phyloP scores from a whole-genome alignment of 371 early-diverging fungal species.

The Lichtheimia ornata region DNA sequence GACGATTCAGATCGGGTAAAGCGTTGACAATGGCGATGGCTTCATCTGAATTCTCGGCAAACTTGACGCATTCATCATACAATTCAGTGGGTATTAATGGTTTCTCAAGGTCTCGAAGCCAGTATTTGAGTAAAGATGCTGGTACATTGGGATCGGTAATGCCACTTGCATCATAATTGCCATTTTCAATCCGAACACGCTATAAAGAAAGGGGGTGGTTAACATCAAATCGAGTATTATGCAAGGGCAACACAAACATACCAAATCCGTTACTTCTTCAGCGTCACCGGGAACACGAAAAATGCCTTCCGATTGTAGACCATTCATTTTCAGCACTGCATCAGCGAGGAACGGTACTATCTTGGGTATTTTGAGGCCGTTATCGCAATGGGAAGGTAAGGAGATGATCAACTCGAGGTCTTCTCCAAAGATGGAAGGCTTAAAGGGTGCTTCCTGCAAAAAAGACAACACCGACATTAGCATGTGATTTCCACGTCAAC shows the following conservation, averaged over 20 bases:
- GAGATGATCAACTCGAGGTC: slow-evolving; percentile 83
- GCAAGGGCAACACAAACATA: slow-evolving; percentile 26
- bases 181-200: slow-evolving; percentile 84
- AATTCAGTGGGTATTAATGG: slow-evolving; percentile 87
- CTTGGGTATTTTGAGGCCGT: slow-evolving; percentile 65
- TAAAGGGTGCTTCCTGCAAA: slow-evolving; percentile 78
- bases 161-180: slow-evolving; percentile 66
- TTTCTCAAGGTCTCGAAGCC: slow-evolving; percentile 91
- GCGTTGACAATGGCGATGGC: slow-evolving; percentile 64
- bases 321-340: slow-evolving; percentile 74
- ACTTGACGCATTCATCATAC: slow-evolving; percentile 72
- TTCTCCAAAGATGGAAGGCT: slow-evolving; percentile 91
- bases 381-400: slow-evolving; percentile 42
- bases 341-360: slow-evolving; percentile 86
- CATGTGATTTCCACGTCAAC: background rate
- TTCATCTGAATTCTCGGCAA: slow-evolving; percentile 53
- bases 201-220: slow-evolving; percentile 8
- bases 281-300: slow-evolving; percentile 96
- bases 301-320: slow-evolving; percentile 89
- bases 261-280: slow-evolving; percentile 82
- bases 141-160: slow-evolving; percentile 91
- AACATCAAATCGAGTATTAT: slow-evolving; percentile 2
- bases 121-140: slow-evolving; percentile 88
- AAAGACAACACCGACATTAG: background rate
- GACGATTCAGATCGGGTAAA: slow-evolving; percentile 75